Evolutionary conservation across 2,329 filamentous ascomycete genomes (phyloP), one percentile per base, ranked within the genome.

Genomic region (Paracoccidioides brasiliensis): DNA sequence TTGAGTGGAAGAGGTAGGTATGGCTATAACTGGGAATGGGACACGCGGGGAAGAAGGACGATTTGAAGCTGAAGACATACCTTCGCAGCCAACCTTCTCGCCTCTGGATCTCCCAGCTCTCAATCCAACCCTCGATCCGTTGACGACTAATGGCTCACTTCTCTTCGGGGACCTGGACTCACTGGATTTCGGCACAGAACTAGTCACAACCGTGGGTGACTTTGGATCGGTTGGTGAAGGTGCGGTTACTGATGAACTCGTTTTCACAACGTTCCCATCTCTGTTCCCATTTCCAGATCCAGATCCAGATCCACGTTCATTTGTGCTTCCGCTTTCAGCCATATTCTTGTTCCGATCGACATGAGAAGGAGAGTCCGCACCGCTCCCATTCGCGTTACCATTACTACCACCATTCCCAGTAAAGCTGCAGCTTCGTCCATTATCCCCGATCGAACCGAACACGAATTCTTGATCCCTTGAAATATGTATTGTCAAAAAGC

Each of bases 381-480:
- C 50, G 8, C 22, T 42, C n/a, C 50, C 5, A 38, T 38, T 51
- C n/a, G 3, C 38, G 7, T 38, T 51, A 9, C 33, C 38, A 33
- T 38, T 8, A 4, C n/a, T 8, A 9, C n/a, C 10, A 51, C 48
- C n/a, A 48, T 45, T 42, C n/a, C 53, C 53, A 50, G 35, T 52
- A 43, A 50, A 50, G 50, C 53, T 55, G 15, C 53, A 45, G 30
- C 52, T 56, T 30, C 50, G 46, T 45, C 59, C 57, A n/a, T 60
- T 55, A 14, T 64, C 61, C 61, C 8, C 60, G 61, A 52, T 70
- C 65, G 51, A 72, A 57, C 51, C 64, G 62, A 5, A 72, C 66
- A 35, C 65, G 60, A 37, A 73, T 69, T 8, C 59, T 66, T 1
- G 62, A 61, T 1, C 67, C 68, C 55, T 65, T 64, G 53, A 72